These are phyloP conservation scores for Articulospora tetracladia DNA, from an alignment of 495 filamentous ascomycete species.

Conservation along the genomic window DNA sequence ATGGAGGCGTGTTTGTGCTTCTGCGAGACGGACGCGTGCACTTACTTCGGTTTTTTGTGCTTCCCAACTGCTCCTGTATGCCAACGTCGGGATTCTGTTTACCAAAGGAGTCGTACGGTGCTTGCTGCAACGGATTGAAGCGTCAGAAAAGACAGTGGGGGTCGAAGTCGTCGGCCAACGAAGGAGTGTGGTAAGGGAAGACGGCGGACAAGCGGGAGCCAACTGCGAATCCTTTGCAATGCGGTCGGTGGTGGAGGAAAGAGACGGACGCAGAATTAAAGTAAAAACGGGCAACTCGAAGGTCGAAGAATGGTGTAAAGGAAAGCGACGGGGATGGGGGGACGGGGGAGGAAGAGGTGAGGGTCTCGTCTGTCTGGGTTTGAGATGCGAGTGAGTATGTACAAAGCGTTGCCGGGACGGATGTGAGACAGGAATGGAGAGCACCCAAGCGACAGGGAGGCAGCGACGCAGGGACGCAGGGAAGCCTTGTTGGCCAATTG, in stretches of 20 bases:
- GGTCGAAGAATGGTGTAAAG: not conserved
- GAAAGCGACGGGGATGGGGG: not conserved
- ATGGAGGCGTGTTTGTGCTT: slow-evolving; percentile 18
- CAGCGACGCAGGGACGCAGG: not conserved
- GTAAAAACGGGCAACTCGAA: not conserved
- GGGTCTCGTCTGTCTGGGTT: not conserved
- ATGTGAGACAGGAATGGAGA: slow-evolving; percentile 5
- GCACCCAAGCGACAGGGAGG: not conserved
- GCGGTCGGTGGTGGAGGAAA: not conserved
- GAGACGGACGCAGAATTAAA: slow-evolving; percentile 4
- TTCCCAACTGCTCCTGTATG: slow-evolving; percentile 11
- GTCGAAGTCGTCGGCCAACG: not conserved
- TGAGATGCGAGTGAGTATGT: not conserved
- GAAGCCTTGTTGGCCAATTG: not conserved
- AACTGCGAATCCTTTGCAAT: not conserved
- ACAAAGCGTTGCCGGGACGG: slow-evolving; percentile 1
- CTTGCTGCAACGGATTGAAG: not conserved
- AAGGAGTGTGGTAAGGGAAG: not conserved
- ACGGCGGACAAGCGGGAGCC: not conserved
- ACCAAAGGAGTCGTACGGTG: not conserved
- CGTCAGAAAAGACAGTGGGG: slow-evolving; percentile 14
- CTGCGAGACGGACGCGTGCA: slow-evolving; percentile 19
- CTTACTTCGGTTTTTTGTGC: slow-evolving; percentile 18
- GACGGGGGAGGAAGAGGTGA: not conserved
- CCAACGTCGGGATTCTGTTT: not conserved